Evolutionary conservation across 1,284 basidiomycete genomes (phyloP).

Genomic region (Blastosporella zonata): DNA sequence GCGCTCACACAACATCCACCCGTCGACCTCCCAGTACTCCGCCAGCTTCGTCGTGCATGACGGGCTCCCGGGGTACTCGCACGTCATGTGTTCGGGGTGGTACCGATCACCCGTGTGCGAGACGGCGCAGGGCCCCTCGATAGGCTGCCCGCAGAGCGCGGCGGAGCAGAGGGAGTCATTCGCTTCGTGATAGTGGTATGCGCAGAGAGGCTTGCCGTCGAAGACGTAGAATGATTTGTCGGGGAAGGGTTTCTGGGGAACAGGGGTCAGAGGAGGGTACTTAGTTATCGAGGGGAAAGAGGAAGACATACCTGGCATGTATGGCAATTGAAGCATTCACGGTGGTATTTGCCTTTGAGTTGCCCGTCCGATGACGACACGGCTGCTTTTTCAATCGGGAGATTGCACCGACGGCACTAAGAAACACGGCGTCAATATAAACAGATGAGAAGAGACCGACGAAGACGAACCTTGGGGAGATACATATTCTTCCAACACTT

Average conservation of each 20-base stretch:
- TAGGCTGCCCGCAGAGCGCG: conserved; percentile 75
- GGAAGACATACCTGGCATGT: conserved; percentile 62
- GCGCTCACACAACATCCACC: conserved; percentile 76
- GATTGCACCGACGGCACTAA: conserved; percentile 80
- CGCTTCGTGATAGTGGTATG: conserved; percentile 86
- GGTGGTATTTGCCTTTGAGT: conserved; percentile 90
- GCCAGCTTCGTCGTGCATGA: conserved; percentile 58
- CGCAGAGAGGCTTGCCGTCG: conserved; percentile 83
- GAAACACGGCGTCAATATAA: conserved; percentile 1
- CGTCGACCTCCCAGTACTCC: conserved; percentile 87
- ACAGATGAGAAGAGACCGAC: not conserved
- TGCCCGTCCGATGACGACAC: conserved; percentile 90
- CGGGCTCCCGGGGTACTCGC: conserved; percentile 56
- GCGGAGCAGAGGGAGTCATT: conserved; percentile 85
- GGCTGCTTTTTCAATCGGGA: conserved; percentile 85
- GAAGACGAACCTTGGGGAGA: conserved; percentile 69
- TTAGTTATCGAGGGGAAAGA: conserved; percentile 8
- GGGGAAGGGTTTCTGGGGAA: conserved; percentile 74
- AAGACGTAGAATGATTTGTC: conserved; percentile 87
- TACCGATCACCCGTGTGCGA: conserved; percentile 74
- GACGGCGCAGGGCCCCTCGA: conserved; percentile 88
- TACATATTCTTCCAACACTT: conserved; percentile 93
- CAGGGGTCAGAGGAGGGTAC: not conserved
- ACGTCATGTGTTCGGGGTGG: conserved; percentile 82
- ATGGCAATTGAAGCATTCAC: conserved; percentile 84